Conservation (phyloP, 1,284 basidiomycete genomes). For the Leccinum griseonigrum region DNA sequence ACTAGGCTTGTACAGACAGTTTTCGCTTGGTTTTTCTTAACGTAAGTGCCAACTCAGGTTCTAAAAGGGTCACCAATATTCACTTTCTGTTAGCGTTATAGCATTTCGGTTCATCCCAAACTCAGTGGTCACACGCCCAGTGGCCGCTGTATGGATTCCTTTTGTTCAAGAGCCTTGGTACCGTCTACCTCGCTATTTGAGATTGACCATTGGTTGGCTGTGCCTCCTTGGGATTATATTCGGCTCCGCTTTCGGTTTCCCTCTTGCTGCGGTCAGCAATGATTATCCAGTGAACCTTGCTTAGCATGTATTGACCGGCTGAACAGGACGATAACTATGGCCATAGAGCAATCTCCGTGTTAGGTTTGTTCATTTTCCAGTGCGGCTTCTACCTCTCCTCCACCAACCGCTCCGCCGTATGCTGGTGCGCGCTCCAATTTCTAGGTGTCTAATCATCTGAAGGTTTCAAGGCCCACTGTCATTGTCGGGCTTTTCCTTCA, state of each 20-base stretch:
- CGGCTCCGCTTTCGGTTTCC: slow-evolving; percentile 81
- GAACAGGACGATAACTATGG: slow-evolving; percentile 63
- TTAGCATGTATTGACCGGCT: slow-evolving; percentile 6
- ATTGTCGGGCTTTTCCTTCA: slow-evolving; percentile 84
- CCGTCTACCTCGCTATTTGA: slow-evolving; percentile 52
- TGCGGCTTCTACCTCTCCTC: slow-evolving; percentile 67
- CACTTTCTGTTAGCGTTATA: slow-evolving; percentile 54
- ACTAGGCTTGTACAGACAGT: slow-evolving; percentile 72
- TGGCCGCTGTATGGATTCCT: slow-evolving; percentile 65
- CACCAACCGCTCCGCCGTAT: slow-evolving; percentile 55
- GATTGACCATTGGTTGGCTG: slow-evolving; percentile 70
- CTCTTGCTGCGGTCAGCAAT: slow-evolving; percentile 50
- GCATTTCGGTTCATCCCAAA: slow-evolving; percentile 79
- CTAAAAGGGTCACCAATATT: neutral
- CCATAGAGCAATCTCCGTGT: slow-evolving; percentile 78
- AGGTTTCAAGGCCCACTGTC: slow-evolving; percentile 63
- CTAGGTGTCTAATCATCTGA: slow-evolving; percentile 5
- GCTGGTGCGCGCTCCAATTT: slow-evolving; percentile 48
- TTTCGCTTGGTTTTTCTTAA: slow-evolving; percentile 77
- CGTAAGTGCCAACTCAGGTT: slow-evolving; percentile 39
- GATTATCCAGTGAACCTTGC: neutral
- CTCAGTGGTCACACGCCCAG: slow-evolving; percentile 61
- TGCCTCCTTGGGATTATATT: slow-evolving; percentile 73
- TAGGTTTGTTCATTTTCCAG: slow-evolving; percentile 78
- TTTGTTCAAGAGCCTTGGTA: slow-evolving; percentile 68